Percentiles rank a stretch among this genome's conserved stretches.
Evolutionary conservation across 2,329 filamentous ascomycete genomes (phyloP).

Genomic region (Colletotrichum lini): DNA sequence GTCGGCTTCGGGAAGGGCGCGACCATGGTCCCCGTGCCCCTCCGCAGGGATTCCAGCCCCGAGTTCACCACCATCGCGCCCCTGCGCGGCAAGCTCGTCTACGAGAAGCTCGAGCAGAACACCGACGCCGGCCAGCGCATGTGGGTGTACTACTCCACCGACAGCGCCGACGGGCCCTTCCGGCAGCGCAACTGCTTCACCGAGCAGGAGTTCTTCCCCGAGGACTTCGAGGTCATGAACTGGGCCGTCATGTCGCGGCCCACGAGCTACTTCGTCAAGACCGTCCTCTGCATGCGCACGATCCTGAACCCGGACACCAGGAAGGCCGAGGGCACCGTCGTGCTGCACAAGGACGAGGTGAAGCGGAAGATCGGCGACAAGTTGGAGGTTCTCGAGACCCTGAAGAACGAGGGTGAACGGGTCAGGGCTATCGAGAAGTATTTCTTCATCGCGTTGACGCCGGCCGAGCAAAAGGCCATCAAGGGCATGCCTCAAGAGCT

Average conservation of each 20-base stretch:
- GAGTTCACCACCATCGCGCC: slow-evolving; percentile 58
- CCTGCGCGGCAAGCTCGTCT: slow-evolving; percentile 60
- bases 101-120: slow-evolving; percentile 51
- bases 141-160: slow-evolving; percentile 57
- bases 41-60: slow-evolving; percentile 44
- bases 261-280: slow-evolving; percentile 56
- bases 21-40: slow-evolving; percentile 51
- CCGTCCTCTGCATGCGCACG: slow-evolving; percentile 53
- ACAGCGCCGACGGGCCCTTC: slow-evolving; percentile 53
- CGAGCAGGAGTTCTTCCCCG: slow-evolving; percentile 62
- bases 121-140: slow-evolving; percentile 52
- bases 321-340: slow-evolving; percentile 54
- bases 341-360: slow-evolving; percentile 60
- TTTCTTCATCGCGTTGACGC: slow-evolving; percentile 64
- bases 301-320: slow-evolving; percentile 44
- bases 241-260: slow-evolving; percentile 53
- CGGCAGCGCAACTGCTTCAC: slow-evolving; percentile 65
- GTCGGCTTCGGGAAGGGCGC: slow-evolving; percentile 72
- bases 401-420: slow-evolving; percentile 64
- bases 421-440: slow-evolving; percentile 63
- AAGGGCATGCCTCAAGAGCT: slow-evolving; percentile 51
- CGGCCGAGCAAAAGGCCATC: slow-evolving; percentile 64
- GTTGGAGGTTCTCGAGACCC: slow-evolving; percentile 57
- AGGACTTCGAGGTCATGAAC: slow-evolving; percentile 65
- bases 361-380: slow-evolving; percentile 58